Percentiles rank a stretch among this genome's conserved stretches.
These are phyloP conservation scores for Alternaria hordeiaustralica DNA, from an alignment of 2,329 filamentous ascomycete species.

Conservation along the genomic window DNA sequence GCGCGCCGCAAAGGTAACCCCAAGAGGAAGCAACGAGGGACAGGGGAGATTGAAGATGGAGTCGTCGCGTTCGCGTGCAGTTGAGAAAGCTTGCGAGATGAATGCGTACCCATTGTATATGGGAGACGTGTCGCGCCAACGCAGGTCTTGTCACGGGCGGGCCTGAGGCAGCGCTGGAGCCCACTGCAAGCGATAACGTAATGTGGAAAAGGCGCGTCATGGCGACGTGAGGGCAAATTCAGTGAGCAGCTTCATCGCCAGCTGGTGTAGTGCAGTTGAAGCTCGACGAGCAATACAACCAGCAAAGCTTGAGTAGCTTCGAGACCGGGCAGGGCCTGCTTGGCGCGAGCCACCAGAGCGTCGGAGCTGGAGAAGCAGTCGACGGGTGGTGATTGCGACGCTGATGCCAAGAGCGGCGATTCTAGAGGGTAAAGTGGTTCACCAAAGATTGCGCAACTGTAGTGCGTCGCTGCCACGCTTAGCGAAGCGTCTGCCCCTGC, in stretches of 20 bases:
- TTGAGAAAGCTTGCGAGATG: neutral
- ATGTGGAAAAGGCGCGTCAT: constrained; percentile 4
- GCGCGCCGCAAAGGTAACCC: constrained; percentile 10
- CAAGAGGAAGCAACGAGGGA: constrained; percentile 5
- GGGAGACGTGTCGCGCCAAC: constrained; percentile 1
- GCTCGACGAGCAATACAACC: neutral
- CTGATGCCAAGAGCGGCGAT: constrained; percentile 8
- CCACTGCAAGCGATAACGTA: constrained; percentile 7
- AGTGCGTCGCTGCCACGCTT: constrained; percentile 16
- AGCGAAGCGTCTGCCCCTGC: constrained; percentile 16
- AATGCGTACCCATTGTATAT: constrained; percentile 1
- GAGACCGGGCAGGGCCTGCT: neutral
- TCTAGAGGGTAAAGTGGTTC: constrained; percentile 14
- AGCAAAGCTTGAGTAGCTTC: constrained; percentile 13
- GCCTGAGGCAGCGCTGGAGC: neutral
- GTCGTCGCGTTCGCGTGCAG: neutral
- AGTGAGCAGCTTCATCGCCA: neutral
- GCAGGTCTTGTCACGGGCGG: neutral
- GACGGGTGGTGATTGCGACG: constrained; percentile 10
- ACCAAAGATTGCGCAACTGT: constrained; percentile 21
- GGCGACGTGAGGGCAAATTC: neutral
- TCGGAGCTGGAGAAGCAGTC: neutral
- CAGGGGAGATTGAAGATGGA: constrained; percentile 11
- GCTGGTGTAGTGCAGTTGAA: neutral
- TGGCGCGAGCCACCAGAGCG: constrained; percentile 1